Conservation (phyloP, 2,329 filamentous ascomycete species). For the Penicillium hesseltinei region DNA sequence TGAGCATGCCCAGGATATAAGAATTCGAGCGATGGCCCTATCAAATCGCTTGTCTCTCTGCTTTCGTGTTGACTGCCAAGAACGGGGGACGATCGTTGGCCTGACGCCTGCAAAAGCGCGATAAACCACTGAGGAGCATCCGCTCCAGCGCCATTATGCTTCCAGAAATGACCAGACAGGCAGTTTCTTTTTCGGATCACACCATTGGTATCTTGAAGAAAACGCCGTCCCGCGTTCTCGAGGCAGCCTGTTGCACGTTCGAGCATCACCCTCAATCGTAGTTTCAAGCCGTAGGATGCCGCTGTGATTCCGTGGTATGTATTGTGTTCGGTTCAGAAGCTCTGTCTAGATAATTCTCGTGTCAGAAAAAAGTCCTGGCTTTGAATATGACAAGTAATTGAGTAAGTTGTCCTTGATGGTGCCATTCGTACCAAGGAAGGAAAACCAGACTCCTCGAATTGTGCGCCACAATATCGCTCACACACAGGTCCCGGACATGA, state of each 20-base stretch:
- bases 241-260: slow-evolving; percentile 52
- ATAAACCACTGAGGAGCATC: slow-evolving; percentile 37
- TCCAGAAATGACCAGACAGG: slow-evolving; percentile 40
- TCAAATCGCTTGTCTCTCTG: slow-evolving; percentile 18
- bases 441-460: background rate
- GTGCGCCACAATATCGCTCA: background rate
- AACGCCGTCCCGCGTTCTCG: slow-evolving; percentile 50
- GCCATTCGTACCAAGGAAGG: slow-evolving; percentile 19
- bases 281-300: slow-evolving; percentile 28
- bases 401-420: slow-evolving; percentile 18
- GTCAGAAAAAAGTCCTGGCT: slow-evolving; percentile 5
- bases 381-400: background rate
- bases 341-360: background rate
- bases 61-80: slow-evolving; percentile 10
- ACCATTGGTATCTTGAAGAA: slow-evolving; percentile 42
- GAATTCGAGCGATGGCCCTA: slow-evolving; percentile 38
- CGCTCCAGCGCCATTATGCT: slow-evolving; percentile 28
- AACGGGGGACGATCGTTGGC: slow-evolving; percentile 18
- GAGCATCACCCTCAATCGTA: slow-evolving; percentile 48
- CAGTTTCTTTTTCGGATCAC: slow-evolving; percentile 37
- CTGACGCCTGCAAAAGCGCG: slow-evolving; percentile 27
- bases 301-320: slow-evolving; percentile 18
- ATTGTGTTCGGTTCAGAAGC: slow-evolving; percentile 27
- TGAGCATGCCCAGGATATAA: slow-evolving; percentile 39
- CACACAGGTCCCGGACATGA: no score